phyloP scores from a whole-genome alignment of 1,284 basidiomycete species.

The Quambalaria eucalypti region DNA sequence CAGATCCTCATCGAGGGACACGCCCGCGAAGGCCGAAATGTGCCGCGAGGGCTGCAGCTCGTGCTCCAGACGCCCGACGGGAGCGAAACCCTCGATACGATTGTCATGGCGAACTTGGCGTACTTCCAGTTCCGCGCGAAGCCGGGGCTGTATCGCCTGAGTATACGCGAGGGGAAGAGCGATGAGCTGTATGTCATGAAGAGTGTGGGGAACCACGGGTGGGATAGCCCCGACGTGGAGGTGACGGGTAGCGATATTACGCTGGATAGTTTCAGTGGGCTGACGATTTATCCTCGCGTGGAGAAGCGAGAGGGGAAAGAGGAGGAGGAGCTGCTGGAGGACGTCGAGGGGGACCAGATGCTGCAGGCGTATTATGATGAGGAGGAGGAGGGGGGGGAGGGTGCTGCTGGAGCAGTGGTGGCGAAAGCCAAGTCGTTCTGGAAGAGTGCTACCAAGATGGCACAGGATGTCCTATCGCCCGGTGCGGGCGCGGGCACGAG shows the following conservation, averaged over 20 bases:
- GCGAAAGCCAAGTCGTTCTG: background rate
- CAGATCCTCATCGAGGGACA: conserved; percentile 89
- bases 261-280: conserved; percentile 74
- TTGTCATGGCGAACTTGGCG: conserved; percentile 84
- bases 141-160: conserved; percentile 74
- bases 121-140: conserved; percentile 86
- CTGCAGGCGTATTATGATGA: too few species aligned
- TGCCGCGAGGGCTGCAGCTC: conserved; percentile 58
- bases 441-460: background rate
- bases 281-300: conserved; percentile 77
- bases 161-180: conserved; percentile 69
- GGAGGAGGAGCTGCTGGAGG: conserved; percentile 64
- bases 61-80: conserved; percentile 31
- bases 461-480: background rate
- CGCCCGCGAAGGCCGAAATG: conserved; percentile 68
- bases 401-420: background rate
- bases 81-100: conserved; percentile 38
- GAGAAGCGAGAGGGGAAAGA: conserved; percentile 67
- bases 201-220: conserved; percentile 64
- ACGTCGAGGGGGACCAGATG: conserved; percentile 15
- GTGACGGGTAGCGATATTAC: conserved; percentile 46
- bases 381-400: conserved; percentile 18
- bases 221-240: conserved; percentile 62
- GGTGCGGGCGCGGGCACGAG: background rate
- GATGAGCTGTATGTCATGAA: conserved; percentile 70